These are phyloP conservation scores for Eutrema heterophyllum DNA, from an alignment of 345 rosid genomes.

Conservation along the genomic window DNA sequence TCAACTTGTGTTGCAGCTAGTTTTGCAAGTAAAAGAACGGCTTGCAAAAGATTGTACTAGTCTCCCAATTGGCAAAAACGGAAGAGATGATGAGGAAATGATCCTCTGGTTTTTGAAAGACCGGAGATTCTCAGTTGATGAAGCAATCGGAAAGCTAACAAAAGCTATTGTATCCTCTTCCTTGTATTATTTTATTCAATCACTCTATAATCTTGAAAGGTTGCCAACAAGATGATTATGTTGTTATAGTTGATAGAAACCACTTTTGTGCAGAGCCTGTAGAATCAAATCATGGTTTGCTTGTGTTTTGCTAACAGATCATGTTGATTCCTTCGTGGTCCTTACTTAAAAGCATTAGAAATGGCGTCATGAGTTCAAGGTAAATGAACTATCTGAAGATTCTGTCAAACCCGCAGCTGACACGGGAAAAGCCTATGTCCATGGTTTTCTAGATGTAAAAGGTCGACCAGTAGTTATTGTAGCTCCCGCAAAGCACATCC, in stretches of 20 bases:
- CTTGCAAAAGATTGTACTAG: slow-evolving; percentile 53
- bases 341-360: slow-evolving; percentile 39
- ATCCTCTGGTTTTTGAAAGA: slow-evolving; percentile 85
- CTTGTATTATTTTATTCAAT: not conserved
- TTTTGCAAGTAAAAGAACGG: slow-evolving; percentile 65
- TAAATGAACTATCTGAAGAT: slow-evolving; percentile 62
- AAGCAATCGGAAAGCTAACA: slow-evolving; percentile 54
- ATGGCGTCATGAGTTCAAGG: slow-evolving; percentile 83
- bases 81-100: slow-evolving; percentile 93
- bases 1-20: slow-evolving; percentile 48
- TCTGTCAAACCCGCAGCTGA: slow-evolving; percentile 47
- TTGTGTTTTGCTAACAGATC: not conserved
- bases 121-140: slow-evolving; percentile 61
- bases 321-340: not conserved
- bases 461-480: slow-evolving; percentile 77
- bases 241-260: not conserved
- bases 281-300: not conserved
- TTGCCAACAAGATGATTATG: not conserved
- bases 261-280: not conserved
- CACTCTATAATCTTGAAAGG: not conserved
- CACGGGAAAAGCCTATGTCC: slow-evolving; percentile 80
- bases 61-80: slow-evolving; percentile 77
- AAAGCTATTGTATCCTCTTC: slow-evolving; percentile 79
- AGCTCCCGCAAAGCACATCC: slow-evolving; percentile 77
- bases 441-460: slow-evolving; percentile 59